Base-by-base conservation (phyloP, 2,329 filamentous ascomycete genomes). In the Raffaelea albimanens region DNA sequence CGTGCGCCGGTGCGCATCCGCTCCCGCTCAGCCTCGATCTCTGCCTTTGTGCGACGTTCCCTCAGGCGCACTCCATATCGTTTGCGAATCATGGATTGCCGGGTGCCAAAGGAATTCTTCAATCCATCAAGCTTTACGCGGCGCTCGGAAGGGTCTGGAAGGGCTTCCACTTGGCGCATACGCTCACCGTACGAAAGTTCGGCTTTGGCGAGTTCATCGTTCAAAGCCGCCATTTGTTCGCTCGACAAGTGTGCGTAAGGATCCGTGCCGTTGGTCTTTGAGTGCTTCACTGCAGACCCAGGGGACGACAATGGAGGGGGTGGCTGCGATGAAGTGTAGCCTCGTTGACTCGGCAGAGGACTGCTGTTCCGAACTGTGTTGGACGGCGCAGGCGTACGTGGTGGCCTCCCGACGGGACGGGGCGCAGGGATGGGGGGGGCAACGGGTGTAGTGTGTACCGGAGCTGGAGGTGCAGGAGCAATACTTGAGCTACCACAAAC, bases 21-120 rank as follows among this genome's bases (percentile, higher is more conserved):
- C n/a, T 67, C 62, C 9, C 57, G 59, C 50, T 70, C 67, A 1
- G 66, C 64, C 2, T 69, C 63, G 16, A 76, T 70, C 50, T 73
- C 70, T 0, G 63, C 64, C 50, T 58, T 69, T 2, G 68, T 69
- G 1, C 75, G 70, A 13, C 73, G 63, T 52, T 70, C 66, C 0
- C 73, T 68, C 14, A 80, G 64, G 2, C 68, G 67, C 29, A 80
- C 73, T n/a, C 76, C 76, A 50, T 72, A 79, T 50, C 70, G 77
- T 57, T 76, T 79, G 13, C 76, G 69, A 3, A 76, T 72, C n/a
- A 67, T 67, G 46, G 72, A 77, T 57, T 77, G 74, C 48, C 75
- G 76, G 3, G 73, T 77, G 40, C 71, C 71, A 53, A 73, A 76
- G 3, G 68, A 68, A 52, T 78, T 79, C 38, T 70, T 70, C 1